Base-by-base conservation (phyloP, 225 moss, liverwort and hornwort species). In the Bryum argenteum region DNA sequence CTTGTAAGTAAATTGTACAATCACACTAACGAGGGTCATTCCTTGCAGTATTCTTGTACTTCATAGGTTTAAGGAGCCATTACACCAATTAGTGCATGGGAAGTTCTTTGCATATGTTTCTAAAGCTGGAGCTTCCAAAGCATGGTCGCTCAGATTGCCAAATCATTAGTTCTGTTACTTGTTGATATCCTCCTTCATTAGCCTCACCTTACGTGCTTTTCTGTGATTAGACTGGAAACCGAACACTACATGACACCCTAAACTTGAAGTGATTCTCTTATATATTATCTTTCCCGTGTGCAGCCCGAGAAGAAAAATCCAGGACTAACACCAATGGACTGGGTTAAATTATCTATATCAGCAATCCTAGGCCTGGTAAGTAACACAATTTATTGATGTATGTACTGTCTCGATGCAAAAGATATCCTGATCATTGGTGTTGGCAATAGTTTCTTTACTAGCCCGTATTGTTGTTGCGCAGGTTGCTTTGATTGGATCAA, bases 271-370 rank as follows among this genome's bases (percentile, higher is more conserved):
- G 16, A 20, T 55, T 55, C 19, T 69, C 1, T 41, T 15, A 5
- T 26, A 44, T 21, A 63, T 8, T 33, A 19, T 1, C 38, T 70
- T 61, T 58, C 41, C 13, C 55, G 23, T 65, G 66, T 66, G 16
- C 80, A 89, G 88, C 88, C 88, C 52, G 88, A 85, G 79, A 89
- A 89, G 79, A 89, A 86, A 77, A 89, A 86, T 65, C 88, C 86
- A 44, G 85, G 88, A 67, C 70, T 89, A 73, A 89, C 88, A 39
- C 88, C 88, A 11, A 78, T 89, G 86, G 88, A 89, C 69, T 89
- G 88, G 88, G 76, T 89, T 54, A 89, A 89, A 62, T 77, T 89
- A 64, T 86, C 78, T n/a, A 89, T 89, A 60, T 85, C 88, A 58
- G 88, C 88, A 69, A 71, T 86, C 23, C 71, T 86, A 54, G 88